phyloP scores from a whole-genome alignment of 805 yeast genomes.

The Brettanomyces custersianus region DNA sequence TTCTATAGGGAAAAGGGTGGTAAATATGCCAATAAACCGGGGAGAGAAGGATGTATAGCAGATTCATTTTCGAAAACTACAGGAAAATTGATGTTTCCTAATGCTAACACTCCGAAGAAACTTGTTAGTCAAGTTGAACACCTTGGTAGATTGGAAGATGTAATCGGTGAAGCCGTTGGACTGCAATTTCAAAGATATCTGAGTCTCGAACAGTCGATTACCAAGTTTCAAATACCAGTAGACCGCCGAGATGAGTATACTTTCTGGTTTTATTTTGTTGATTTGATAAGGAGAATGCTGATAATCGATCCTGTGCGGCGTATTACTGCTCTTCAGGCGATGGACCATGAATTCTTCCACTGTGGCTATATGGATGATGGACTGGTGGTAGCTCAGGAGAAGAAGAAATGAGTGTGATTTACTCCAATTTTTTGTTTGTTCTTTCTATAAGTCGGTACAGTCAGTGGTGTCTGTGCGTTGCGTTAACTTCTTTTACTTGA shows the following conservation, averaged over 20 bases:
- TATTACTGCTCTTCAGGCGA: conserved; percentile 45
- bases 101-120: conserved; percentile 25
- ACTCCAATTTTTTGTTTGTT: conserved; percentile 2
- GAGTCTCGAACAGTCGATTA: conserved; percentile 18
- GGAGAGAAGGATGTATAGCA: conserved; percentile 17
- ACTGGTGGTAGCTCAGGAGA: too few relatives aligned
- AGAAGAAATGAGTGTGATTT: too few relatives aligned
- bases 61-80: conserved; percentile 23
- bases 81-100: conserved; percentile 28
- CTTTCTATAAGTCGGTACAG: neutral
- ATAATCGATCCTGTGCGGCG: conserved; percentile 43
- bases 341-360: conserved; percentile 68
- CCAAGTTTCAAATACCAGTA: conserved; percentile 14
- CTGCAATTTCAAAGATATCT: conserved; percentile 16
- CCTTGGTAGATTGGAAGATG: conserved; percentile 18
- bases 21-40: neutral
- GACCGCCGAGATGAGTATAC: conserved; percentile 56
- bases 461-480: too few relatives aligned
- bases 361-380: conserved; percentile 54
- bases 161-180: conserved; percentile 24
- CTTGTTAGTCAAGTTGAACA: conserved; percentile 29
- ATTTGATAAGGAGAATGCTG: conserved; percentile 39
- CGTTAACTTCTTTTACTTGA: too few relatives aligned
- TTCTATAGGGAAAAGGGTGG: conserved; percentile 5
- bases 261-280: conserved; percentile 75